phyloP scores from a whole-genome alignment of 148 eudicot species.

The Salicornia ramosissima region DNA sequence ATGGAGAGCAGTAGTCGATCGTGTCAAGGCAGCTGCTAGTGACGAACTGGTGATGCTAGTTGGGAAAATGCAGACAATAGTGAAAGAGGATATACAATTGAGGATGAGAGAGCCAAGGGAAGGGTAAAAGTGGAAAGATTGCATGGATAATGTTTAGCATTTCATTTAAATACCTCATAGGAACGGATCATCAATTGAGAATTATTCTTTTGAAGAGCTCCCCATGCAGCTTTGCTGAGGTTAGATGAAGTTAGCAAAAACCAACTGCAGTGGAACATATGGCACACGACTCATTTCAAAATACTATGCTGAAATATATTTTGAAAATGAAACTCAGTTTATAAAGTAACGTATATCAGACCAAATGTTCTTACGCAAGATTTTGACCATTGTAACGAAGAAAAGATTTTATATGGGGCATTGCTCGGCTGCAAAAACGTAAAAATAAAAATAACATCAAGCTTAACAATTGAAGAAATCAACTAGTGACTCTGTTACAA shows the following conservation, averaged over 20 bases:
- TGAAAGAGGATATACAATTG: no score
- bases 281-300: background rate
- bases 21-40: no score
- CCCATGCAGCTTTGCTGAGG: conserved; percentile 99
- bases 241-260: conserved; percentile 87
- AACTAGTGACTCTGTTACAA: no score
- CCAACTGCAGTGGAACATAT: conserved; percentile 52
- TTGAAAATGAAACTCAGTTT: conserved; percentile 1
- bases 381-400: conserved; percentile 83
- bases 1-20: no score
- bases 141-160: no score
- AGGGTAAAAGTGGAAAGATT: no score
- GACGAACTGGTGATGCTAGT: no score
- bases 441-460: conserved; percentile 7
- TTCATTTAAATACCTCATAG: conserved; percentile 62
- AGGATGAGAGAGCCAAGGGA: no score
- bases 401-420: conserved; percentile 97
- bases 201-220: conserved; percentile 86
- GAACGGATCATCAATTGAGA: conserved; percentile 96
- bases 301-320: background rate
- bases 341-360: background rate
- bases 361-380: conserved; percentile 62
- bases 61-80: no score
- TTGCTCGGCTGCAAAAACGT: conserved; percentile 67
- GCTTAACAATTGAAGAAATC: conserved; percentile 13